Percentiles rank a stretch among this genome's conserved stretches.
phyloP scores from a whole-genome alignment of 768 basidiomycete genomes.

The Lepiota brunneoincarnata region DNA sequence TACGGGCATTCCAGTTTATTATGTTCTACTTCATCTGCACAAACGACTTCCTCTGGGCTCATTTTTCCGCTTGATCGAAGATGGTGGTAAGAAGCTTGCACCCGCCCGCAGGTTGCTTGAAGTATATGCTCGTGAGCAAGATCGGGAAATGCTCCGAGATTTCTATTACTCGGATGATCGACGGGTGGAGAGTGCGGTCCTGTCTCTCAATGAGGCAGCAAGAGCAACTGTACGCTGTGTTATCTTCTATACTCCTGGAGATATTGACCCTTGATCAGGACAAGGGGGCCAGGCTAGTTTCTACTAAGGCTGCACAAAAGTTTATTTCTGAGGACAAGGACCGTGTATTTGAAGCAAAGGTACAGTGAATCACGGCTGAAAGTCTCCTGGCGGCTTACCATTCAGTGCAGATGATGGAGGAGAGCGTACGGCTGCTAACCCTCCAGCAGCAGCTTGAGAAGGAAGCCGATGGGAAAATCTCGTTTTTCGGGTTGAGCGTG shows the following conservation, averaged over 20 bases:
- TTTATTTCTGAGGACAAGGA: constrained; percentile 97
- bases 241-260: background rate
- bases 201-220: constrained; percentile 81
- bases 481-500: constrained; percentile 80
- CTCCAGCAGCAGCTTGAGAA: constrained; percentile 87
- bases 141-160: constrained; percentile 88
- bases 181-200: constrained; percentile 87
- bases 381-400: background rate
- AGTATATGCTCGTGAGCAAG: constrained; percentile 88
- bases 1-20: constrained; percentile 65
- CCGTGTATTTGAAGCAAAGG: constrained; percentile 86
- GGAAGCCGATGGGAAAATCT: constrained; percentile 74
- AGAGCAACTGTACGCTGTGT: constrained; percentile 49
- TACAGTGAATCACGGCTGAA: constrained; percentile 19
- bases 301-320: constrained; percentile 83
- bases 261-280: constrained; percentile 46
- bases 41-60: constrained; percentile 81
- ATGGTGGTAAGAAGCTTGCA: constrained; percentile 71
- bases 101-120: constrained; percentile 81
- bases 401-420: constrained; percentile 80
- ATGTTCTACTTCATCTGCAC: constrained; percentile 86
- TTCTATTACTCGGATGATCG: constrained; percentile 99
- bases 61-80: constrained; percentile 94
- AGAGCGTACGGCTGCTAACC: constrained; percentile 69
- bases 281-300: constrained; percentile 61